Evolutionary conservation across 1,284 basidiomycete species (phyloP).

Genomic region (Golubevia pallescens): DNA sequence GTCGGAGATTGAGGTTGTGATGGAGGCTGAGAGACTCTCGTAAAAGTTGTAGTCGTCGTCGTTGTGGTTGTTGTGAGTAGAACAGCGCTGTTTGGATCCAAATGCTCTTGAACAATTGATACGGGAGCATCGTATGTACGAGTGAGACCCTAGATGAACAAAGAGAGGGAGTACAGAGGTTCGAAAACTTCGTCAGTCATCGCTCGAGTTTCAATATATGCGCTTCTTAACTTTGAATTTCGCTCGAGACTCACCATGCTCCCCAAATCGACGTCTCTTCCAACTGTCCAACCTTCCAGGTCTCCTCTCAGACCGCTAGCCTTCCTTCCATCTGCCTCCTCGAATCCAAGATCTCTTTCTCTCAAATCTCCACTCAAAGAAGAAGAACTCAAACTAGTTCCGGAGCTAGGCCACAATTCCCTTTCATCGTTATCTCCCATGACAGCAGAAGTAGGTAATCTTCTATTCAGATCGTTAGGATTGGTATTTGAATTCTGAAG

Average conservation of each 20-base stretch:
- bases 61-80: no score
- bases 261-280: slow-evolving; percentile 3
- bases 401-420: slow-evolving; percentile 40
- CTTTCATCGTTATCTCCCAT: slow-evolving; percentile 29
- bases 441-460: not conserved
- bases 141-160: no score
- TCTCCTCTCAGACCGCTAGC: not conserved
- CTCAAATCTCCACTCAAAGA: slow-evolving; percentile 16
- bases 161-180: no score
- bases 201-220: no score
- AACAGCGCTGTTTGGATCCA: no score
- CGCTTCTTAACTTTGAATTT: no score
- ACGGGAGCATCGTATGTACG: no score
- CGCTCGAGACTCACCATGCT: not conserved
- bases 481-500: slow-evolving; percentile 14
- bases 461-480: slow-evolving; percentile 14
- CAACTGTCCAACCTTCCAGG: slow-evolving; percentile 6
- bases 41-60: no score
- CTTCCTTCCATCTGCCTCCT: not conserved
- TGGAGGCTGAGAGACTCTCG: no score
- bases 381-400: slow-evolving; percentile 12
- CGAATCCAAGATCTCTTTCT: not conserved
- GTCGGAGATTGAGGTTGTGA: no score
- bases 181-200: no score
- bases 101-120: no score